Conservation (phyloP, 352 stramenopile genomes). For the Elongisporangium undulatum region DNA sequence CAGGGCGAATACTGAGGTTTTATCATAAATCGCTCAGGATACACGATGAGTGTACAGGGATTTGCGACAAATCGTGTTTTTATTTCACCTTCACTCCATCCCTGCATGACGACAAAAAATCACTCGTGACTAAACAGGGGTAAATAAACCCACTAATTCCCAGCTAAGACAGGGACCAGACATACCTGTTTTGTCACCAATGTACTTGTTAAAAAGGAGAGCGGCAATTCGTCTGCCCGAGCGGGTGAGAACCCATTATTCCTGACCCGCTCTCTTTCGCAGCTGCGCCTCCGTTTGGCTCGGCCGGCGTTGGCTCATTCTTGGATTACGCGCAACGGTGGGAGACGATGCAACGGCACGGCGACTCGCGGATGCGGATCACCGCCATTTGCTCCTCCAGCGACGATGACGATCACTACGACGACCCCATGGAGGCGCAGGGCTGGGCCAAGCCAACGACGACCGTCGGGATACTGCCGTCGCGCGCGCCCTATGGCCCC, state of each 20-base stretch:
- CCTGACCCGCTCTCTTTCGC: not conserved
- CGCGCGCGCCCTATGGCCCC: too few relatives aligned
- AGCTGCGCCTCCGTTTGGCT: not conserved
- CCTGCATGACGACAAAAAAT: not conserved
- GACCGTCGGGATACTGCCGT: not conserved
- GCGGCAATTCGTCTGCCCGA: too few relatives aligned
- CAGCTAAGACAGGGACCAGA: not conserved
- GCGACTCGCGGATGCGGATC: slow-evolving; percentile 12
- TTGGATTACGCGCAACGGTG: not conserved
- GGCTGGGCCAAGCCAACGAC: not conserved
- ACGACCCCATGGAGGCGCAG: not conserved
- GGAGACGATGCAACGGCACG: not conserved
- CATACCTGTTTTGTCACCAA: not conserved
- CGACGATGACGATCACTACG: not conserved
- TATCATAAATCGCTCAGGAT: not conserved
- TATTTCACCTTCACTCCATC: not conserved
- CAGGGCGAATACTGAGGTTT: not conserved
- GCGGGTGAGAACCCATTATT: not conserved
- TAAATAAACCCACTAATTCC: not conserved
- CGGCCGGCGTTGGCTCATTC: not conserved
- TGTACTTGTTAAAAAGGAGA: not conserved
- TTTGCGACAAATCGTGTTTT: not conserved
- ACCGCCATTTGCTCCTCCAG: slow-evolving; percentile 5
- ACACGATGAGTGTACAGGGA: not conserved
- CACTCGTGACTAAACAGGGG: not conserved